Evolutionary conservation across 1,284 basidiomycete species (phyloP), one percentile per base, ranked within the genome.

Genomic region (Tilletia walkeri): DNA sequence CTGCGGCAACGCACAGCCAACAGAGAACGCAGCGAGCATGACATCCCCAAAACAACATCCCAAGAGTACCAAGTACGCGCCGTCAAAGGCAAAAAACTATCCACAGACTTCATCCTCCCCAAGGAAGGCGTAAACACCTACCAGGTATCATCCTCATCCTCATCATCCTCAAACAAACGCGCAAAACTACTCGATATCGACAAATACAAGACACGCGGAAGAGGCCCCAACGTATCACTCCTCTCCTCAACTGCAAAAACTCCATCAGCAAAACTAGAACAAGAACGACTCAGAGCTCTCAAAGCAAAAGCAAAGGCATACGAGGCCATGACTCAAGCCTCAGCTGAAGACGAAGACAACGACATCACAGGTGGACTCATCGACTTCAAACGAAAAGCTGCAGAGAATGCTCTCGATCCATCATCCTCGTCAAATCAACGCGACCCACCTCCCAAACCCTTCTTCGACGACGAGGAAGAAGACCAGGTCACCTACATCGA

Each of bases 241-340:
- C 36, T 38, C 45, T 74, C 73, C 16, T 20, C 38, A 16, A 67
- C 65, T 63, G 66, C 68, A 16, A 36, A 53, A 30, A 74, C 68
- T n/a, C 70, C 73, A 3, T 56, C 65, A 1, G 18, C 69, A n/a
- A 66, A 75, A 0, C 81, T 90, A 7, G 91, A 92, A 53, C 87
- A 87, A 1, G 89, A 90, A 9, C 88, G 88, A 7, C 88, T 88
- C 0, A 45, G 49, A 39, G 49, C 34, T 1, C 84, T 96, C 66
- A 89, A 92, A 82, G 87, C 89, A 63, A 96, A 96, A 83, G 90
- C 92, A 4, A 88, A 88, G 80, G 89, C 91, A 70, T 96, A 96
- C 79, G 90, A 93, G 4, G 90, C 92, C 79, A 84, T 95, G 45
- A 85, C 87, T 76, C 6, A 45, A 7, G 14, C 9, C 41, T 89